A percentile compares a stretch with the other conserved stretches of the same genome.
phyloP scores from a whole-genome alignment of 2,329 filamentous ascomycete species.

The Graphilbum fragrans region DNA sequence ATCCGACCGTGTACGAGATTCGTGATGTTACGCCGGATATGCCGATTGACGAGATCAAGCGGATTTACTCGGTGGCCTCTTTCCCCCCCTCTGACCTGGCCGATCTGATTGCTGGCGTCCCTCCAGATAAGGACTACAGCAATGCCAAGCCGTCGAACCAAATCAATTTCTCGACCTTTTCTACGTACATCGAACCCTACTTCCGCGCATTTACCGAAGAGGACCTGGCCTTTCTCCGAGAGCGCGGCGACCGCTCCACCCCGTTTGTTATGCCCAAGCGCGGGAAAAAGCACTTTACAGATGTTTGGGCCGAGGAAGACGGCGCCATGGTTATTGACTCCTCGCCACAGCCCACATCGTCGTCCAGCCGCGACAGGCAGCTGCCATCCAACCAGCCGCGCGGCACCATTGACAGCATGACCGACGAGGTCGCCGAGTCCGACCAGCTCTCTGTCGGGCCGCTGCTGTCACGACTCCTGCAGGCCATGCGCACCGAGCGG shows the following conservation, averaged over 20 bases:
- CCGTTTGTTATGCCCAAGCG: constrained; percentile 81
- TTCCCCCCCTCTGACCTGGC: constrained; percentile 74
- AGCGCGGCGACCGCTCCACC: constrained; percentile 71
- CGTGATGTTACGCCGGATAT: constrained; percentile 61
- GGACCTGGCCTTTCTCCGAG: constrained; percentile 83
- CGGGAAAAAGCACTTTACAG: constrained; percentile 74
- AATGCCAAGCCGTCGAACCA: constrained; percentile 88
- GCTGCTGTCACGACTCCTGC: constrained; percentile 68
- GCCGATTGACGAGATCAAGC: constrained; percentile 72
- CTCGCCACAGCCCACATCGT: constrained; percentile 27
- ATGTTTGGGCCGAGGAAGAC: constrained; percentile 92
- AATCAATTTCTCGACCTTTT: constrained; percentile 86
- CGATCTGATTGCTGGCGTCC: constrained; percentile 76
- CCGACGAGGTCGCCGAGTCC: constrained; percentile 75
- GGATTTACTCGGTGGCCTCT: constrained; percentile 75
- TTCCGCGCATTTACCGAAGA: constrained; percentile 85
- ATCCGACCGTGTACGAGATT: constrained; percentile 93
- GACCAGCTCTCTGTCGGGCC: constrained; percentile 85
- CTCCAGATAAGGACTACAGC: constrained; percentile 91
- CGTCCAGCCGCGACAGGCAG: constrained; percentile 37
- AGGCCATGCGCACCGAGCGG: constrained; percentile 68
- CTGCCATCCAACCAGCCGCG: constrained; percentile 70
- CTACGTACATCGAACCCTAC: constrained; percentile 84
- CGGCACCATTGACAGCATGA: constrained; percentile 76
- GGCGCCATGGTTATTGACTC: constrained; percentile 64